Evolutionary conservation across 306 rosid genomes (phyloP).

Genomic region (Citrullus colocynthis): DNA sequence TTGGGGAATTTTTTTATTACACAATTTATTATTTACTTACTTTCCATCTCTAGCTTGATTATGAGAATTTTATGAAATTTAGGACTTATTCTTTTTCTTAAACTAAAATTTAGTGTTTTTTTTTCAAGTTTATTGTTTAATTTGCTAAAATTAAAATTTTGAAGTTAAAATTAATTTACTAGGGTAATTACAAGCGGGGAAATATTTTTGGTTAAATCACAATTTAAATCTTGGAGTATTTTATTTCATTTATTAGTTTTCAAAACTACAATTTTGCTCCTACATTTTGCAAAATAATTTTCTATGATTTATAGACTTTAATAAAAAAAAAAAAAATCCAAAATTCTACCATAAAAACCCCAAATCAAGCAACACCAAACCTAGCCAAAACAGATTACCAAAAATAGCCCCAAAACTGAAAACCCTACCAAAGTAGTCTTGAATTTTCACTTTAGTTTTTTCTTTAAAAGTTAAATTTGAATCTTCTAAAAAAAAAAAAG

Average conservation of each 20-base stretch:
- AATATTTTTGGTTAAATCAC: not conserved
- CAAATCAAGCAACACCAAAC: not conserved
- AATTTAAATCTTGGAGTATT: no score
- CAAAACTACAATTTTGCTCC: not conserved
- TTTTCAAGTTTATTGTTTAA: not conserved
- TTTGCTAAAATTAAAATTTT: no score
- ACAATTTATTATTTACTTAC: not conserved
- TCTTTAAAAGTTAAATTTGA: no score
- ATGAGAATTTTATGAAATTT: no score
- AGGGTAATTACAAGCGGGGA: not conserved
- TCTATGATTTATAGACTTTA: not conserved
- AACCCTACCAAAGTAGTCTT: not conserved
- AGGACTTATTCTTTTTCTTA: no score
- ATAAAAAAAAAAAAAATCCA: not conserved
- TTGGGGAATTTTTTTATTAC: not conserved
- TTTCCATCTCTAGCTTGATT: not conserved
- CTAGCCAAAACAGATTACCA: not conserved
- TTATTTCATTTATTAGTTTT: not conserved
- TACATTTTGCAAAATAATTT: not conserved
- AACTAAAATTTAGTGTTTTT: not conserved
- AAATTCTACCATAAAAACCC: not conserved
- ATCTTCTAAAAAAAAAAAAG: no score
- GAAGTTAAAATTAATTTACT: no score
- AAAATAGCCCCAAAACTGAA: not conserved
- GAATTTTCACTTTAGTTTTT: not conserved